These are phyloP conservation scores for Dictyophora rubrovolvata DNA, from an alignment of 768 basidiomycete species.

Conservation along the genomic window DNA sequence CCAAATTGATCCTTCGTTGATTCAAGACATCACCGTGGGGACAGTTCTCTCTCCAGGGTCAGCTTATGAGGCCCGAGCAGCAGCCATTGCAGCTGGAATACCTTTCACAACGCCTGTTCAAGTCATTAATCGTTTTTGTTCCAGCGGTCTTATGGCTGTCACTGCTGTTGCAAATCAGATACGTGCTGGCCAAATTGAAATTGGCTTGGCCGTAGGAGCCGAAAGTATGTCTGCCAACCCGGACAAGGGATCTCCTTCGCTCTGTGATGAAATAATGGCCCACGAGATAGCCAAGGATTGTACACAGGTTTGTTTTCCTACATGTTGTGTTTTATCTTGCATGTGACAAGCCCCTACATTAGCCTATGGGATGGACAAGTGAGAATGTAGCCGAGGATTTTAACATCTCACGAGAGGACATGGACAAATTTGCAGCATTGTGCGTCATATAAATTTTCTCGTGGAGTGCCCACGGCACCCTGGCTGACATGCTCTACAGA, in stretches of 20 bases:
- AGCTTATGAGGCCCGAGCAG: constrained; percentile 60
- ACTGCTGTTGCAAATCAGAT: constrained; percentile 71
- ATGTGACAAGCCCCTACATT: constrained; percentile 13
- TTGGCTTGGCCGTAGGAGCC: constrained; percentile 40
- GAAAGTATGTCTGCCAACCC: constrained; percentile 16
- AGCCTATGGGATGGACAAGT: constrained; percentile 86
- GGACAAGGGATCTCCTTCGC: constrained; percentile 11
- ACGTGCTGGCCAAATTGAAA: constrained; percentile 64
- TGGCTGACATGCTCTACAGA: not conserved
- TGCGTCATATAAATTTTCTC: not conserved
- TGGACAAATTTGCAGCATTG: constrained; percentile 62
- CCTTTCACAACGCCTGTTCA: constrained; percentile 71
- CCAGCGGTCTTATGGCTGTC: constrained; percentile 78
- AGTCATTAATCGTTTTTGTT: constrained; percentile 72
- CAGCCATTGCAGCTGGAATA: constrained; percentile 71
- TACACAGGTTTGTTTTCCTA: constrained; percentile 6
- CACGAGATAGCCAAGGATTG: constrained; percentile 18
- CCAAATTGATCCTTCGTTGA: constrained; percentile 48
- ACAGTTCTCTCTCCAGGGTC: constrained; percentile 54
- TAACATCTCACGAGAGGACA: constrained; percentile 58
- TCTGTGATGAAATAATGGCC: constrained; percentile 17
- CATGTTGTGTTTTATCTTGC: not conserved
- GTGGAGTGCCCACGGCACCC: not conserved
- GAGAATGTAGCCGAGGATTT: constrained; percentile 78
- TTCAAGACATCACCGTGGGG: constrained; percentile 75